Evolutionary conservation across 2,329 filamentous ascomycete genomes (phyloP).

Genomic region (Mariannaea elegans): DNA sequence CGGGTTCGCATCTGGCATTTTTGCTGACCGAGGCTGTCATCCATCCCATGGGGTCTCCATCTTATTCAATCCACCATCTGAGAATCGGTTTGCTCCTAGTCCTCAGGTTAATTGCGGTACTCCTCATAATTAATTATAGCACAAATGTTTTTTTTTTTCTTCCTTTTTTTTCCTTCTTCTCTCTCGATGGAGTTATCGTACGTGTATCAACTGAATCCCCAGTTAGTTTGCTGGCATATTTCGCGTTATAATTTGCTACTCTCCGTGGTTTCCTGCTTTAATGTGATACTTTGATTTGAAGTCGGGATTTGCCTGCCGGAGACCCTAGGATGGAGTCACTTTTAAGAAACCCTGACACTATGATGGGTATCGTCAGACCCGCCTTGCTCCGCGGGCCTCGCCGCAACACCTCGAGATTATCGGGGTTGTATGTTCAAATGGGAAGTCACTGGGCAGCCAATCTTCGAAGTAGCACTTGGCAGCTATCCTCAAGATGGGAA

Average conservation of each 20-base stretch:
- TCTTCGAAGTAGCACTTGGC: conserved; percentile 22
- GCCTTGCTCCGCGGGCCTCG: conserved; percentile 13
- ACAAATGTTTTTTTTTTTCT: too few relatives aligned
- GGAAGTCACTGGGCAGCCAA: conserved; percentile 19
- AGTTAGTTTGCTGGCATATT: background rate
- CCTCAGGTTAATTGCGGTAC: conserved; percentile 2
- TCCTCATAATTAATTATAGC: background rate
- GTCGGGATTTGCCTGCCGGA: conserved; percentile 24
- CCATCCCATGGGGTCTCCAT: conserved; percentile 4
- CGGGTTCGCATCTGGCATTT: background rate
- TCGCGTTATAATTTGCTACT: background rate
- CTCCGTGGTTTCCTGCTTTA: conserved; percentile 8
- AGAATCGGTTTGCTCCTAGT: background rate
- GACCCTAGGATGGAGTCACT: conserved; percentile 15
- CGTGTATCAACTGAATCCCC: conserved; percentile 7
- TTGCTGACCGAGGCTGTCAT: conserved; percentile 4
- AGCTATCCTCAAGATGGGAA: conserved; percentile 23
- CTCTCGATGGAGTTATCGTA: background rate
- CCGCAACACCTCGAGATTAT: conserved; percentile 3
- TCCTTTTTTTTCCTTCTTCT: background rate
- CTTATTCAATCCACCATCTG: conserved; percentile 11
- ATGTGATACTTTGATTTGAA: conserved; percentile 18
- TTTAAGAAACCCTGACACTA: conserved; percentile 21
- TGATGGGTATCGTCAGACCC: conserved; percentile 27
- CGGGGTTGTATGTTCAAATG: conserved; percentile 7